Conservation (phyloP, 352 stramenopile genomes). For the Phytophthora cajani region DNA sequence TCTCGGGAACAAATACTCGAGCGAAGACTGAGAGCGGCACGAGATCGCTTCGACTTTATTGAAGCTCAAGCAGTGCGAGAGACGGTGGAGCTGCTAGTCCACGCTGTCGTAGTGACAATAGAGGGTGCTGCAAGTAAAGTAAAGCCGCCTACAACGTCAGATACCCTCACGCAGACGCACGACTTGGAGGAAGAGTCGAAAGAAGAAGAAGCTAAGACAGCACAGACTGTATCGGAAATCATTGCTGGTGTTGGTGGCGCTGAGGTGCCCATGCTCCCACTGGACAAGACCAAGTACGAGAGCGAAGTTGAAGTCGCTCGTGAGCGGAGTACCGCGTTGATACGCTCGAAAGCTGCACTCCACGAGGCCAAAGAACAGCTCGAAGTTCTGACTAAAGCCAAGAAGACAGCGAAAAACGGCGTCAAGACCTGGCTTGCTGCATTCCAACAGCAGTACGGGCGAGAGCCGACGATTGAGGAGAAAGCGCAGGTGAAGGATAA, state of each 20-base stretch:
- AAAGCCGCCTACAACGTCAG: constrained; percentile 5
- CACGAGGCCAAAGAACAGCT: constrained; percentile 43
- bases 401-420: constrained; percentile 57
- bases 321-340: constrained; percentile 47
- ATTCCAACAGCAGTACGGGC: constrained; percentile 55
- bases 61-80: constrained; percentile 50
- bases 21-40: constrained; percentile 31
- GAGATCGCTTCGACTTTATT: constrained; percentile 38
- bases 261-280: constrained; percentile 10
- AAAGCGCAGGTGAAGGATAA: constrained; percentile 80
- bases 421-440: constrained; percentile 75
- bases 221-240: background rate
- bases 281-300: constrained; percentile 50
- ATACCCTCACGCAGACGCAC: constrained; percentile 21
- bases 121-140: constrained; percentile 24
- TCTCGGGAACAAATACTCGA: constrained; percentile 46
- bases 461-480: constrained; percentile 78
- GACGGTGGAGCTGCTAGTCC: constrained; percentile 49
- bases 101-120: constrained; percentile 45
- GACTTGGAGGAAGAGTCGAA: constrained; percentile 9
- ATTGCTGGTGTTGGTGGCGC: background rate
- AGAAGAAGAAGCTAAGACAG: background rate
- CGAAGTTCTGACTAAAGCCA: constrained; percentile 41
- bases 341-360: constrained; percentile 55
- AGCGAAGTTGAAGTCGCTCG: constrained; percentile 51